Percentiles rank a stretch among this genome's conserved stretches.
These are phyloP conservation scores for Daldinia childiae DNA, from an alignment of 495 filamentous ascomycete species.

Conservation along the genomic window DNA sequence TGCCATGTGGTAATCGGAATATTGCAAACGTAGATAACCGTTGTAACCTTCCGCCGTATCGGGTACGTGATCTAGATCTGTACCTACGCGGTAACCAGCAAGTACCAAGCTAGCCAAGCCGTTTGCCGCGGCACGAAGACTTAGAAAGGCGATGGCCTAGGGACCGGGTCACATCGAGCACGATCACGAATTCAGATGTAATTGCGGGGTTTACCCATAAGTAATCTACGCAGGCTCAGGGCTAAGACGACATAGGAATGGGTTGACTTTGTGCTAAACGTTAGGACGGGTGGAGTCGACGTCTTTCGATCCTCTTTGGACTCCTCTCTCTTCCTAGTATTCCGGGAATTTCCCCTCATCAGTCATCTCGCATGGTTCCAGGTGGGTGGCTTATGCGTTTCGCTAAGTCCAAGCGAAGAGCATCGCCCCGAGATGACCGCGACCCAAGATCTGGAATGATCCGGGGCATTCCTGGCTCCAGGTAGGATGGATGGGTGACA, in stretches of 20 bases:
- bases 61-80: conserved; percentile 21
- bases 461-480: conserved; percentile 26
- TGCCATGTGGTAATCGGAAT: not conserved
- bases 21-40: not conserved
- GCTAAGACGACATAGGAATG: conserved; percentile 32
- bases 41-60: conserved; percentile 9
- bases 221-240: conserved; percentile 31
- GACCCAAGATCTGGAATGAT: conserved; percentile 35
- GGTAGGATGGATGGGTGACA: conserved; percentile 25
- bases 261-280: conserved; percentile 10
- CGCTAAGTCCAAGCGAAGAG: conserved; percentile 36
- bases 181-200: conserved; percentile 39
- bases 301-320: conserved; percentile 19
- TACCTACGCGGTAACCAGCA: conserved; percentile 4
- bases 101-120: not conserved
- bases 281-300: conserved; percentile 32
- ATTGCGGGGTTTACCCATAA: conserved; percentile 41
- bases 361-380: conserved; percentile 29
- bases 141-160: conserved; percentile 21
- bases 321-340: conserved; percentile 10
- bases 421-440: conserved; percentile 26
- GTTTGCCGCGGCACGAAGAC: conserved; percentile 17
- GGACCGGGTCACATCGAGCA: conserved; percentile 26
- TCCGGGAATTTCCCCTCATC: conserved; percentile 31
- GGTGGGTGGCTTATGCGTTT: conserved; percentile 32